Base-by-base conservation (phyloP, 2,329 filamentous ascomycete genomes). In the Anisogramma anomala region DNA sequence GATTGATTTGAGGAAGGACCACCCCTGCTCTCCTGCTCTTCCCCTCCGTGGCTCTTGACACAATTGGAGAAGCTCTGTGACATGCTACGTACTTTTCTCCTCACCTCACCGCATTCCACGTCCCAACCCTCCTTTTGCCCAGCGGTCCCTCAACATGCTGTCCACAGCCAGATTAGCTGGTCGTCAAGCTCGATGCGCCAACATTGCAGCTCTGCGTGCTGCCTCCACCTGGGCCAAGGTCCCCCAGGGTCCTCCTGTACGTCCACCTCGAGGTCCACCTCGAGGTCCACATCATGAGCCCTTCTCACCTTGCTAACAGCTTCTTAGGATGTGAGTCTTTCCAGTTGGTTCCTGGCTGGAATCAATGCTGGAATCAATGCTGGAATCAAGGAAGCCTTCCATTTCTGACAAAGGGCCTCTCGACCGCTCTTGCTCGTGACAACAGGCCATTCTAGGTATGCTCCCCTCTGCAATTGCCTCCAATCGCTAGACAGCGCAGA, bases 171-270 rank as follows among this genome's bases (percentile, higher is more conserved):
- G 72, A 61, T 55, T 71, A 51, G 68, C 67, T 50, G 63, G 66
- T 57, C 67, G 73, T 54, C 68, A 67, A 56, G 66, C 62, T 33
- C 60, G 58, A 47, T 54, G 61, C 48, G 64, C 62, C 51, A 60
- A 60, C 51, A 55, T 66, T 35, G 57, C 60, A 44, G 62, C 61
- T 49, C 52, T 63, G 42, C 74, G 71, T 51, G 62, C 79, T 55
- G 79, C 77, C 53, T 94, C 87, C 47, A 84, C 83, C 52, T 96
- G 89, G 88, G 77, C 84, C 58, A 82, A 84, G 57, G 86, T 96
- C 42, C 82, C 85, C 52, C 85, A 95, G 68, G 89, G 89, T 50
- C 89, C 89, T 75, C 49, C 50, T 57, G 59, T 60, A 60, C 55
- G 59, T 60, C n/a, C n/a, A n/a, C n/a, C 38, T 14, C 33, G 33